Percentiles rank a stretch among this genome's conserved stretches.
These are phyloP conservation scores for Corchorus olitorius DNA, from an alignment of 345 rosid genomes.

Conservation along the genomic window DNA sequence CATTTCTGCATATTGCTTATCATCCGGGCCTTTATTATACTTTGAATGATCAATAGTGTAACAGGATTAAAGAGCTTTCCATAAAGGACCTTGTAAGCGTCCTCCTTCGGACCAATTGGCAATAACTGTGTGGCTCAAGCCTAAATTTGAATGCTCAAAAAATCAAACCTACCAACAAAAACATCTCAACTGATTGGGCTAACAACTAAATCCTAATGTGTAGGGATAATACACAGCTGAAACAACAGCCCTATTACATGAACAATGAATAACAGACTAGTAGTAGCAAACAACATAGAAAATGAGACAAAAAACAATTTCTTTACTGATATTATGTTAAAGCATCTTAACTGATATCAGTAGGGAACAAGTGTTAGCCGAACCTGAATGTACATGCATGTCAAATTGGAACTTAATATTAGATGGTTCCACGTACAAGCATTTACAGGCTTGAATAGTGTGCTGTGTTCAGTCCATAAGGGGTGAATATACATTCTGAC, in stretches of 20 bases:
- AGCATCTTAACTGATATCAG: not conserved
- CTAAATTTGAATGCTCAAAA: not conserved
- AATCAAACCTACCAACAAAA: not conserved
- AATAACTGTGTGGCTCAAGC: not conserved
- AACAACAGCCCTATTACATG: not conserved
- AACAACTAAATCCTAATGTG: not conserved
- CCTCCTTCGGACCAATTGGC: too few species aligned
- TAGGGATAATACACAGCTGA: not conserved
- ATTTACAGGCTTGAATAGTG: not conserved
- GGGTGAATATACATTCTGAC: not conserved
- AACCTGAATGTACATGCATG: not conserved
- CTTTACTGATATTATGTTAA: not conserved
- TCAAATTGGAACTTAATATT: not conserved
- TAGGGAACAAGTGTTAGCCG: not conserved
- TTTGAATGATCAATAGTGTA: constrained; percentile 9
- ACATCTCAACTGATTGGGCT: not conserved
- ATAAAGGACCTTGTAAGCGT: not conserved
- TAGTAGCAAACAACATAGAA: not conserved
- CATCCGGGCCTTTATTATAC: not conserved
- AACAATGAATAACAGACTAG: not conserved
- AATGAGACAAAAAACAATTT: constrained; percentile 6
- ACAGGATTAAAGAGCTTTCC: not conserved
- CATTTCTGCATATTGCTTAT: constrained; percentile 8
- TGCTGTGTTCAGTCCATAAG: not conserved
- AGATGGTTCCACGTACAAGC: not conserved